These are phyloP conservation scores for Dichomitus squalens DNA, from an alignment of 1,284 basidiomycete species.

Conservation along the genomic window DNA sequence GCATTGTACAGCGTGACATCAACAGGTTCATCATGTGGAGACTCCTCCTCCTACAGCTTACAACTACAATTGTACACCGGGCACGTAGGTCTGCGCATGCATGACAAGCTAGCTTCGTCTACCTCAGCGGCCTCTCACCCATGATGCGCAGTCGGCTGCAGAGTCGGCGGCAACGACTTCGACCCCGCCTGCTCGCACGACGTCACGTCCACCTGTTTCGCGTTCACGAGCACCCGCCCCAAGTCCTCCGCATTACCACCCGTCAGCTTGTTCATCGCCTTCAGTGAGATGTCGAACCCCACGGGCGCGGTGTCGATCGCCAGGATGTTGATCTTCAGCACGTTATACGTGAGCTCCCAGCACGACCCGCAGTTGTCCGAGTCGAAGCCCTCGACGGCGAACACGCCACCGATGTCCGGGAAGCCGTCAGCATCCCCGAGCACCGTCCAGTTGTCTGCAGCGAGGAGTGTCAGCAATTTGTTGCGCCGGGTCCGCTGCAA, in stretches of 20 bases:
- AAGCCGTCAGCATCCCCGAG: constrained; percentile 29
- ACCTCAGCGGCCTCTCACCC: no score
- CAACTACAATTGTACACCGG: no score
- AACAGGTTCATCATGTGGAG: no score
- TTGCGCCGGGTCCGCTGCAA: no score
- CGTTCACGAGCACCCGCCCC: constrained; percentile 27
- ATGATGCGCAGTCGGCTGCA: no score
- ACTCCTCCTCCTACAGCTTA: no score
- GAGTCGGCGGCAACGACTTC: background rate
- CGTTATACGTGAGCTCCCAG: constrained; percentile 44
- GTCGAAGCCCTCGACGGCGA: constrained; percentile 42
- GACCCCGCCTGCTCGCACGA: constrained; percentile 25
- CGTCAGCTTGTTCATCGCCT: constrained; percentile 34
- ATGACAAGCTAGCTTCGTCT: no score
- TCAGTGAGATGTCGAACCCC: constrained; percentile 43
- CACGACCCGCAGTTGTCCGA: constrained; percentile 49
- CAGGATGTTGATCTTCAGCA: constrained; percentile 39
- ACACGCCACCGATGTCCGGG: constrained; percentile 51
- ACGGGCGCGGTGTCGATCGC: constrained; percentile 42
- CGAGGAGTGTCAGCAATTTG: no score
- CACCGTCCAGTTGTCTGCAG: no score
- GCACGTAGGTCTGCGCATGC: no score
- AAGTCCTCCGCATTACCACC: constrained; percentile 24
- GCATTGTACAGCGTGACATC: no score
- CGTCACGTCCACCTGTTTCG: constrained; percentile 23